phyloP scores from a whole-genome alignment of 192 early-diverging fungal genomes.

The Coemansia sp. region DNA sequence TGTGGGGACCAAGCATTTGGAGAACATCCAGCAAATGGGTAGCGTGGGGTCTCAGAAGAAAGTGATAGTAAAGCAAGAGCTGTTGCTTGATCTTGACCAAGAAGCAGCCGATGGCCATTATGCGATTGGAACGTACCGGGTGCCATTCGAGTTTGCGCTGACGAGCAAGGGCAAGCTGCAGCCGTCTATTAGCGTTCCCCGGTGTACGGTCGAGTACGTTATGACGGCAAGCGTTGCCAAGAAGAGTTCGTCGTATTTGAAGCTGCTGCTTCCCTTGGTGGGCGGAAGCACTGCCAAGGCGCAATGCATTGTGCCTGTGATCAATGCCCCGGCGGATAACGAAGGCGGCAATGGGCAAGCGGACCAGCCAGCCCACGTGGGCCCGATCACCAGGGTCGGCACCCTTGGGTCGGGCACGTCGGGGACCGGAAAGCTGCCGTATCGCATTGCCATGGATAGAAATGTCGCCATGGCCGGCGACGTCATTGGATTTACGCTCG shows the following conservation, averaged over 20 bases:
- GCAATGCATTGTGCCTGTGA: not conserved
- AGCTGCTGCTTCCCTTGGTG: not conserved
- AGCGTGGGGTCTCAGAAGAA: not conserved
- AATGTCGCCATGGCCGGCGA: conserved; percentile 14
- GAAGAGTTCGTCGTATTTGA: not conserved
- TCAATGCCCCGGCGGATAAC: not conserved
- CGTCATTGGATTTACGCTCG: conserved; percentile 5
- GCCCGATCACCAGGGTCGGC: conserved; percentile 9
- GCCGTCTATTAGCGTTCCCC: conserved; percentile 17
- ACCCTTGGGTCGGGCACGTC: conserved; percentile 5
- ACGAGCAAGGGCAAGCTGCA: not conserved
- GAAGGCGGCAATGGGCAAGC: not conserved
- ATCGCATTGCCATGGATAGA: conserved; percentile 15
- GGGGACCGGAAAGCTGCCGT: conserved; percentile 4
- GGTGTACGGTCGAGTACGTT: conserved; percentile 9
- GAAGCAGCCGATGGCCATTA: not conserved
- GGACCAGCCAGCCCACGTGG: not conserved
- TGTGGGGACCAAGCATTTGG: conserved; percentile 14
- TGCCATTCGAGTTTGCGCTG: conserved; percentile 29
- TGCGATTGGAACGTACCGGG: conserved; percentile 11
- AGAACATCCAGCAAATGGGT: conserved; percentile 18
- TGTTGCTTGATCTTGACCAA: not conserved
- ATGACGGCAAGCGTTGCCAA: not conserved
- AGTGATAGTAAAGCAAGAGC: not conserved
- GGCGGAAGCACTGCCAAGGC: not conserved